phyloP scores from a whole-genome alignment of 2,329 filamentous ascomycete genomes.

The Colletotrichum cordylinicola region DNA sequence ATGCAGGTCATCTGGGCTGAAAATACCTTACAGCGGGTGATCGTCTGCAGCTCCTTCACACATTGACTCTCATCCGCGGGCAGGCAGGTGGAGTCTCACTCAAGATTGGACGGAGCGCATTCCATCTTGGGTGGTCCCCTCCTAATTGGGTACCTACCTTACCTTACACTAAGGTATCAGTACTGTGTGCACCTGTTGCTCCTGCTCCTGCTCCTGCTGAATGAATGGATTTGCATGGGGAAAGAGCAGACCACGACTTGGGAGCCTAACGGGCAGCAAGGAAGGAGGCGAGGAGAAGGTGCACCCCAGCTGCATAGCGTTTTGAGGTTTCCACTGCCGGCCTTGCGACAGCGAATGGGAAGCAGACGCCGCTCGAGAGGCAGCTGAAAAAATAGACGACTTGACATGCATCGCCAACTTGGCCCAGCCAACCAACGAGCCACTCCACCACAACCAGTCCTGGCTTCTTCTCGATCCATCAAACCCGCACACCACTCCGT shows the following conservation, averaged over 20 bases:
- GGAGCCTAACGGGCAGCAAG: neutral
- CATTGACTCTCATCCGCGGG: neutral
- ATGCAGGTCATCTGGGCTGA: neutral
- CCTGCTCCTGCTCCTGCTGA: neutral
- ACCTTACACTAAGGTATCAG: too few relatives aligned
- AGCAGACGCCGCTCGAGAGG: neutral
- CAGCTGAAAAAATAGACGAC: conserved; percentile 5
- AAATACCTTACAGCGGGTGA: conserved; percentile 1
- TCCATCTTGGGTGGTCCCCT: neutral
- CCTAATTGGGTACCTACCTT: neutral
- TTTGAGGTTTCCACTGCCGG: neutral
- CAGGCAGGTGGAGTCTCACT: neutral
- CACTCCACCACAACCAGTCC: neutral
- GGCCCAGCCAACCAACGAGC: neutral
- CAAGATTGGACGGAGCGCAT: neutral
- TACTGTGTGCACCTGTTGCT: neutral
- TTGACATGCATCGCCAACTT: neutral
- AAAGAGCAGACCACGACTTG: neutral
- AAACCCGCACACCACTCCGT: neutral
- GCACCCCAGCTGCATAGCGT: neutral
- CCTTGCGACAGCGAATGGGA: neutral
- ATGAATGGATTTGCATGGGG: neutral
- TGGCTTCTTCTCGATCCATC: neutral
- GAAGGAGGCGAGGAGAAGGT: neutral
- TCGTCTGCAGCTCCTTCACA: neutral